Base-by-base conservation (phyloP, 2,329 filamentous ascomycete species). In the Sordariomycetes sp. region DNA sequence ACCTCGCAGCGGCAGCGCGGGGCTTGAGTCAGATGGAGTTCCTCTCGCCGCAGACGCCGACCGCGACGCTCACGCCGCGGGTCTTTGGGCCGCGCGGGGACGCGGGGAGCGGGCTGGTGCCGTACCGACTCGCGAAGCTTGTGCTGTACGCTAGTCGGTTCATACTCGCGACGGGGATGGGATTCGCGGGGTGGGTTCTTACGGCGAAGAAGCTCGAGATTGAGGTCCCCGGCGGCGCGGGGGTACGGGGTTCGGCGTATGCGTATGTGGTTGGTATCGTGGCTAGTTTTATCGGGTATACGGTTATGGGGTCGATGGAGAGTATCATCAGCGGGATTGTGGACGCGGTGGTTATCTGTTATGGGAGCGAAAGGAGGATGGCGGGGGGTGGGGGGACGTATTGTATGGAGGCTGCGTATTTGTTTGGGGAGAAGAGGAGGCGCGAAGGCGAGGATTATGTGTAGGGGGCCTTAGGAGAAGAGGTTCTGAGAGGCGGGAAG, bases 151-250 rank as follows among this genome's bases (percentile, higher is more conserved):
- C 92, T 2, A 94, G 90, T 1, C 84, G 92, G 20, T 88, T 92
- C 67, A 87, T 96, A 65, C 95, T 96, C 82, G 89, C 90, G 0
- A 83, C 91, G 53, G 88, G 85, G 0, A 80, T 99, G 34, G 92
- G 92, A 1, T 95, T 97, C 65, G 91, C 89, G 3, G 92, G 90
- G n/a, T 99, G 94, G 94, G 89, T 97, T 10, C 87, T 89, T 53
- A 95, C 91, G 39, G 91, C 94, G 12, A 85, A 89, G 61, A 85
- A 87, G 70, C 75, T 96, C 3, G 76, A 79, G 55, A 75, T 94
- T 22, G 75, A 72, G 65, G 72, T 73, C 59, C 84, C 70, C 58
- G 78, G 75, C 45, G 77, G 77, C 1, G 62, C 69, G 55, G 79
- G 81, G 0, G 67, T 86, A 55, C 82, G 82, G 52, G 94, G 94